Percentiles rank a stretch among this genome's conserved stretches.
These are phyloP conservation scores for Beta vulgaris DNA, from an alignment of 148 eudicot genomes.

Conservation along the genomic window DNA sequence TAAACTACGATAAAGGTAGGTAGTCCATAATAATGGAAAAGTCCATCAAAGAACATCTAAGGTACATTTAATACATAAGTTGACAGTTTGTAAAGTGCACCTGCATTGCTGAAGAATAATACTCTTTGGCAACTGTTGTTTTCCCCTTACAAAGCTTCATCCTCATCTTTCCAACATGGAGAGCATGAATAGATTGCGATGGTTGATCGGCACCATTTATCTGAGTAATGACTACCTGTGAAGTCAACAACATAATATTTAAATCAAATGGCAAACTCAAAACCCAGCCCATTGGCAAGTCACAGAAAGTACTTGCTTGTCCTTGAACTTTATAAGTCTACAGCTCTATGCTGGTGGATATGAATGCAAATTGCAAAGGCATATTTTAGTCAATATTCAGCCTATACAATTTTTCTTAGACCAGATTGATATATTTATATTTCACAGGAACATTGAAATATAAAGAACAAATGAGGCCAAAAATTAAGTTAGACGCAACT, in stretches of 20 bases:
- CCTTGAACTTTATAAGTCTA: too few relatives aligned
- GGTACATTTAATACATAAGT: background rate
- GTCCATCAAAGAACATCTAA: background rate
- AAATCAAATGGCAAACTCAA: background rate
- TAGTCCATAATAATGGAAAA: too few relatives aligned
- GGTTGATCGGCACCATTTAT: slow-evolving; percentile 77
- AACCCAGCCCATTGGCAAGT: background rate
- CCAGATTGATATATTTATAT: too few relatives aligned
- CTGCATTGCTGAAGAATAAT: slow-evolving; percentile 92
- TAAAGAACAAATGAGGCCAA: too few relatives aligned
- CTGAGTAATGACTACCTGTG: slow-evolving; percentile 86
- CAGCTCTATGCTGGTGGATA: too few relatives aligned
- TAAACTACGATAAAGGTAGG: too few relatives aligned
- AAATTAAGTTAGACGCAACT: background rate
- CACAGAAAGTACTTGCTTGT: too few relatives aligned
- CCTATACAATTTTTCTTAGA: too few relatives aligned
- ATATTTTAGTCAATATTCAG: too few relatives aligned
- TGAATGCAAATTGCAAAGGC: too few relatives aligned
- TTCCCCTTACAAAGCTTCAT: slow-evolving; percentile 91
- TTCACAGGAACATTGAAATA: background rate
- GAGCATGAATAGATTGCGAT: slow-evolving; percentile 72
- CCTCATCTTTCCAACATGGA: slow-evolving; percentile 96
- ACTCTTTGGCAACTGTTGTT: slow-evolving; percentile 81
- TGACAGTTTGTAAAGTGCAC: slow-evolving; percentile 27
- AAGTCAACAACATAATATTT: background rate